phyloP scores from a whole-genome alignment of 2,329 filamentous ascomycete genomes.

The Colletotrichum camelliae region DNA sequence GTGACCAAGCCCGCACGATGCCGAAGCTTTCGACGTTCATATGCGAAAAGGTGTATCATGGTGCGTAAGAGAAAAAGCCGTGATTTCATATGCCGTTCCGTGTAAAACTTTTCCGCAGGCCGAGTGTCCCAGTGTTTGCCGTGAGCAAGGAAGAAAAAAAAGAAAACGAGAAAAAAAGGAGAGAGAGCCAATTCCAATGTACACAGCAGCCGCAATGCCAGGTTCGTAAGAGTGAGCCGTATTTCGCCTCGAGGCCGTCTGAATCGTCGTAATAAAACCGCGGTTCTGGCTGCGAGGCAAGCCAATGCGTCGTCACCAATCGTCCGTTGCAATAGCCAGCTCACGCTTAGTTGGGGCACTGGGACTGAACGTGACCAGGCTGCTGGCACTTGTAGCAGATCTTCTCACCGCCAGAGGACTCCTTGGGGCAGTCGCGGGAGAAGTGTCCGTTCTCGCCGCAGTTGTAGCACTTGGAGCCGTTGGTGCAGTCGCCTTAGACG shows the following conservation, averaged over 20 bases:
- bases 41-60: constrained; percentile 23
- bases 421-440: constrained; percentile 94
- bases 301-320: constrained; percentile 21
- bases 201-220: constrained; percentile 21
- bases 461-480: constrained; percentile 99
- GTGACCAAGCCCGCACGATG: constrained; percentile 16
- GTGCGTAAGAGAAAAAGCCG: constrained; percentile 23
- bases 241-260: constrained; percentile 2
- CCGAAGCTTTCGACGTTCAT: constrained; percentile 12
- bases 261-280: constrained; percentile 3
- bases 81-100: constrained; percentile 23
- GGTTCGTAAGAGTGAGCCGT: constrained; percentile 15
- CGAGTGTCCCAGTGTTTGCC: constrained; percentile 21
- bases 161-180: not conserved
- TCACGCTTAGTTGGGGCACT: constrained; percentile 76
- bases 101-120: constrained; percentile 24
- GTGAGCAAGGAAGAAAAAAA: constrained; percentile 17
- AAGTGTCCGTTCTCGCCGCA: constrained; percentile 94
- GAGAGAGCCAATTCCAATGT: constrained; percentile 6
- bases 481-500: constrained; percentile 82
- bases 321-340: constrained; percentile 5
- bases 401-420: constrained; percentile 85
- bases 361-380: constrained; percentile 87
- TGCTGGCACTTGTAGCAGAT: constrained; percentile 97
- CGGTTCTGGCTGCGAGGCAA: constrained; percentile 2